A percentile compares a stretch with the other conserved stretches of the same genome.
Evolutionary conservation across 176 grass and related monocot species (phyloP).

Genomic region (Aegilops bicornis): DNA sequence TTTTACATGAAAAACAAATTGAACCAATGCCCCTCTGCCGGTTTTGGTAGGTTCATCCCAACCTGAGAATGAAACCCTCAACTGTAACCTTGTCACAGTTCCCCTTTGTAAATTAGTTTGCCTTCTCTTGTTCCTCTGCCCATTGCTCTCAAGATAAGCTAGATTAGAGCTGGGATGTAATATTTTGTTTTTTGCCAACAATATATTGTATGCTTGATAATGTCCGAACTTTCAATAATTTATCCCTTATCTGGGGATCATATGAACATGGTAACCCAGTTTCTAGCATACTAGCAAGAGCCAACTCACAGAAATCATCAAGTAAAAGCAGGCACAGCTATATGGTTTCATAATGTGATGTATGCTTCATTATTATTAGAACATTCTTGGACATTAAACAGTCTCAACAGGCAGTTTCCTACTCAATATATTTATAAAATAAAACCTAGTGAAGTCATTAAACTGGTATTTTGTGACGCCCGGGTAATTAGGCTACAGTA

Average conservation of each 20-base stretch:
- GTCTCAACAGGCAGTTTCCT: not conserved
- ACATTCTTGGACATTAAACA: not conserved
- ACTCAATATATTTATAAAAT: not conserved
- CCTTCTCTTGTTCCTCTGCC: not conserved
- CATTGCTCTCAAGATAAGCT: slow-evolving; percentile 13
- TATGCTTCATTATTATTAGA: not conserved
- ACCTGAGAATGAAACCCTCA: not conserved
- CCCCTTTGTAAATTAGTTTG: slow-evolving; percentile 40
- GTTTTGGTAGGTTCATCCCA: not conserved
- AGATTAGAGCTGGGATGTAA: slow-evolving; percentile 28
- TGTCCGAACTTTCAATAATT: not conserved
- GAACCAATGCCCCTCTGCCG: not conserved
- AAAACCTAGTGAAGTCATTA: not conserved
- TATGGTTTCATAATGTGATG: not conserved
- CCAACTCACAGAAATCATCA: not conserved
- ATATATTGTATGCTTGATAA: not conserved
- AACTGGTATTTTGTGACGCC: too few relatives aligned
- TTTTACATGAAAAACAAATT: not conserved
- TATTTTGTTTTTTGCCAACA: not conserved
- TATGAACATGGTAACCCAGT: not conserved
- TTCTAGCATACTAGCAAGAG: not conserved
- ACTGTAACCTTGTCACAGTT: not conserved
- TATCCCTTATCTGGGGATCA: not conserved
- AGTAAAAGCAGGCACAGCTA: not conserved
- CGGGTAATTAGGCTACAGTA: too few relatives aligned